phyloP scores from a whole-genome alignment of 2,329 filamentous ascomycete genomes.

The Orbilia brochopaga region DNA sequence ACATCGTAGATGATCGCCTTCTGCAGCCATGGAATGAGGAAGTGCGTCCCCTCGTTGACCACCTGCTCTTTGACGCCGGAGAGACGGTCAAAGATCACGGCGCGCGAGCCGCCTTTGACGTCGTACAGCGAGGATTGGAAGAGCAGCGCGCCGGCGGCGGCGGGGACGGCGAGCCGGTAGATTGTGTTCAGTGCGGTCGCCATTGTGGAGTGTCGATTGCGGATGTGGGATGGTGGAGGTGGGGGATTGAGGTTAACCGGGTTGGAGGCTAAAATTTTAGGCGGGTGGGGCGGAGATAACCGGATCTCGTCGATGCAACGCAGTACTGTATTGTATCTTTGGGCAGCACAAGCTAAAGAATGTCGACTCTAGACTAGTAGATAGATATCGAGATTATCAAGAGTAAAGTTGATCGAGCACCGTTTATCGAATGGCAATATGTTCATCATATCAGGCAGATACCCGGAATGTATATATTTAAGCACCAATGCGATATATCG shows the following conservation, averaged over 20 bases:
- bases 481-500: too few relatives aligned
- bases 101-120: constrained; percentile 89
- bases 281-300: too few relatives aligned
- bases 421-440: neutral
- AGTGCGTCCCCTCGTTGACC: constrained; percentile 94
- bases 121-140: constrained; percentile 88
- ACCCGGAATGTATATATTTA: neutral
- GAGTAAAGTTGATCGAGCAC: too few relatives aligned
- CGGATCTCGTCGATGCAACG: too few relatives aligned
- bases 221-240: constrained; percentile 2
- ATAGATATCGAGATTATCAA: too few relatives aligned
- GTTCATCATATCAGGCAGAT: neutral
- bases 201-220: constrained; percentile 56
- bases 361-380: too few relatives aligned
- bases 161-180: constrained; percentile 75
- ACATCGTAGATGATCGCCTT: constrained; percentile 95
- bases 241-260: constrained; percentile 27
- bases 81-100: constrained; percentile 96
- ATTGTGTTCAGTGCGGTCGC: constrained; percentile 66
- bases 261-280: constrained; percentile 26
- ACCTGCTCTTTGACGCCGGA: constrained; percentile 91
- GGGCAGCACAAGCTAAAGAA: too few relatives aligned
- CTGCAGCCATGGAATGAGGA: constrained; percentile 94
- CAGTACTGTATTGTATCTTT: too few relatives aligned
- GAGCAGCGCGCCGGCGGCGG: constrained; percentile 70